A percentile compares a stretch with the other conserved stretches of the same genome.
phyloP scores from a whole-genome alignment of 2,329 filamentous ascomycete genomes.

The Alternaria sp. region DNA sequence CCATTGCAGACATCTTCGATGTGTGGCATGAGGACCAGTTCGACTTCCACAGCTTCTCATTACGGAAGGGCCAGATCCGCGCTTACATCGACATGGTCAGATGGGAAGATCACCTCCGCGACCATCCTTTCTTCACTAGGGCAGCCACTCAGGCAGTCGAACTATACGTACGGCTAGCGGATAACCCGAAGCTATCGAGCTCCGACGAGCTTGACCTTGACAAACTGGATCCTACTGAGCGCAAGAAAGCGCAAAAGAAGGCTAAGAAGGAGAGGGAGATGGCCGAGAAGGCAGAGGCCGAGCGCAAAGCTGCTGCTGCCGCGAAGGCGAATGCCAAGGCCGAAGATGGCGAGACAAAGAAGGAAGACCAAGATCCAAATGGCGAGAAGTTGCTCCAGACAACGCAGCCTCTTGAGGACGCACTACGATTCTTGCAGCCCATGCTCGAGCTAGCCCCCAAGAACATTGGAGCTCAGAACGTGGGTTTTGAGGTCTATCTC shows the following conservation, averaged over 20 bases:
- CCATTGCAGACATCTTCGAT: slow-evolving; percentile 91
- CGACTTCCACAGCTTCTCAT: slow-evolving; percentile 96
- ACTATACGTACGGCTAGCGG: slow-evolving; percentile 79
- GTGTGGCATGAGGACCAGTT: slow-evolving; percentile 99
- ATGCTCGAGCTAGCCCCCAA: slow-evolving; percentile 83
- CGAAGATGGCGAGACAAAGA: slow-evolving; percentile 72
- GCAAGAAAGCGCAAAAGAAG: slow-evolving; percentile 89
- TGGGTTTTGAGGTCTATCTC: slow-evolving; percentile 89
- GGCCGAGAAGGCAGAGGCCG: slow-evolving; percentile 77
- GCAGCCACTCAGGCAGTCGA: slow-evolving; percentile 82
- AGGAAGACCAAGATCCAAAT: slow-evolving; percentile 87
- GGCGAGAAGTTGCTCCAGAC: slow-evolving; percentile 83
- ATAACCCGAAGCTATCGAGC: slow-evolving; percentile 72
- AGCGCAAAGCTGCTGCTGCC: slow-evolving; percentile 79
- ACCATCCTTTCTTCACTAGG: slow-evolving; percentile 91
- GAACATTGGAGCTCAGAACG: slow-evolving; percentile 80
- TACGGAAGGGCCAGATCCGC: slow-evolving; percentile 94
- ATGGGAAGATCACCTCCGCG: slow-evolving; percentile 90
- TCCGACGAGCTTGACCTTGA: slow-evolving; percentile 65
- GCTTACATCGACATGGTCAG: slow-evolving; percentile 95
- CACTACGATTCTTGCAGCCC: slow-evolving; percentile 83
- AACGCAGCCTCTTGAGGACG: slow-evolving; percentile 80
- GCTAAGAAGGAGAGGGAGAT: slow-evolving; percentile 76
- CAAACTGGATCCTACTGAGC: slow-evolving; percentile 65
- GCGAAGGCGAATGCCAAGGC: slow-evolving; percentile 64